phyloP scores from a whole-genome alignment of 345 rosid species.

The Dimocarpus longan region DNA sequence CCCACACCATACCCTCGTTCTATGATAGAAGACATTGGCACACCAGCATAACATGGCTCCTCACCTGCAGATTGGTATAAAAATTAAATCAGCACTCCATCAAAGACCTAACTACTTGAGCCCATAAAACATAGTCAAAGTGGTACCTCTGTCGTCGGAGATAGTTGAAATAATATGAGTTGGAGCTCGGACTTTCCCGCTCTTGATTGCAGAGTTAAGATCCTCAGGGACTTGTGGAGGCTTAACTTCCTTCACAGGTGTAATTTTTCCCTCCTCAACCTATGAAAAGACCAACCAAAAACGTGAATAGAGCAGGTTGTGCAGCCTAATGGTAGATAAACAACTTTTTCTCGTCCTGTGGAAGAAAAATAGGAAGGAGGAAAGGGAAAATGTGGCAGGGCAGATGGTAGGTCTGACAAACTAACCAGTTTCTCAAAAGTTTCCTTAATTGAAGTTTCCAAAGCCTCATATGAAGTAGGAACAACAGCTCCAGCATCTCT shows the following conservation, averaged over 20 bases:
- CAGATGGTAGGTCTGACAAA: constrained; percentile 15
- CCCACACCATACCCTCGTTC: constrained; percentile 94
- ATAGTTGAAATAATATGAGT: constrained; percentile 96
- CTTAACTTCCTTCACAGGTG: constrained; percentile 71
- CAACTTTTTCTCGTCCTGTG: background rate
- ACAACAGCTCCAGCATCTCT: constrained; percentile 87
- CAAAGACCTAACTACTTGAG: background rate
- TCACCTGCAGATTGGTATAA: constrained; percentile 56
- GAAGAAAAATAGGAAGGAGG: background rate
- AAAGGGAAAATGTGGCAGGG: background rate
- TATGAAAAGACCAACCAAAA: constrained; percentile 25
- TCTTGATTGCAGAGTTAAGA: constrained; percentile 87
- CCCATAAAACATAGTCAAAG: background rate
- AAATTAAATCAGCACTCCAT: constrained; percentile 13
- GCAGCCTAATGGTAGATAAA: background rate
- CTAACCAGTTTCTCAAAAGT: constrained; percentile 88
- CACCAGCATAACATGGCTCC: constrained; percentile 98
- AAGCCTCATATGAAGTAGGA: constrained; percentile 88
- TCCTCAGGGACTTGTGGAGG: constrained; percentile 98
- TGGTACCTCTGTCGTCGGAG: constrained; percentile 90
- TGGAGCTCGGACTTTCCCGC: constrained; percentile 97
- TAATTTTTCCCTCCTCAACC: constrained; percentile 78
- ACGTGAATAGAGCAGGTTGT: constrained; percentile 1
- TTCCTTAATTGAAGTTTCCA: constrained; percentile 76
- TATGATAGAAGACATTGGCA: constrained; percentile 95